Evolutionary conservation across 164 flowering plant species (phyloP).

Genomic region (Magnolia changhungtana): DNA sequence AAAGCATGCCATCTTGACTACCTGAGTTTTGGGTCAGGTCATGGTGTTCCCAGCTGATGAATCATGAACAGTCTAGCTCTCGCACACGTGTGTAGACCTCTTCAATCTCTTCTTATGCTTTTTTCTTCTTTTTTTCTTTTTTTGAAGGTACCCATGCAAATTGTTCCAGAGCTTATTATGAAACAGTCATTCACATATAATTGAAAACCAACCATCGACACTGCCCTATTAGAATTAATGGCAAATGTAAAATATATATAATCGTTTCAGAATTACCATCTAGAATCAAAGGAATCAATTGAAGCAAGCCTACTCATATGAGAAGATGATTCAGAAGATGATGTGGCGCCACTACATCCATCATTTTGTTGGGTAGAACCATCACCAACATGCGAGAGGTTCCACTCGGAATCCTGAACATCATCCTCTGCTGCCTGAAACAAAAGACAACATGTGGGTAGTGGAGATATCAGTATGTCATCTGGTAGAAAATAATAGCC

Average conservation of each 20-base stretch:
- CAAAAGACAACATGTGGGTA: constrained; percentile 5
- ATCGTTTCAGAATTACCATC: constrained; percentile 50
- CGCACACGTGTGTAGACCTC: too few relatives aligned
- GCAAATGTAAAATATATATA: neutral
- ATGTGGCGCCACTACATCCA: constrained; percentile 47
- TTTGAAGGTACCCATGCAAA: too few relatives aligned
- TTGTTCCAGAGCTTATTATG: too few relatives aligned
- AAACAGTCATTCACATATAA: neutral
- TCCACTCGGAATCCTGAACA: constrained; percentile 62
- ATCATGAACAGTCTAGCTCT: too few relatives aligned
- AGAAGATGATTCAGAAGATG: constrained; percentile 59
- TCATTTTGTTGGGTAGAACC: constrained; percentile 38
- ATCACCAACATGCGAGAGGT: constrained; percentile 75
- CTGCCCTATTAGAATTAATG: neutral
- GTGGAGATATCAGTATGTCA: constrained; percentile 1
- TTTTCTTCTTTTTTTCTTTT: too few relatives aligned
- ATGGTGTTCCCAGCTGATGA: too few relatives aligned
- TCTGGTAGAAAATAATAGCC: neutral
- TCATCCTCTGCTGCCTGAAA: constrained; percentile 40
- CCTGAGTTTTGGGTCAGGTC: too few relatives aligned
- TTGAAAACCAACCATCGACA: neutral
- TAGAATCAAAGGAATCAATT: constrained; percentile 96
- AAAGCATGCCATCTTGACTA: too few relatives aligned
- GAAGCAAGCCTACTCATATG: constrained; percentile 85
- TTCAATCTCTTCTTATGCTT: too few relatives aligned